phyloP scores from a whole-genome alignment of 768 basidiomycete species.

The Candolleomyces aberdarensis region DNA sequence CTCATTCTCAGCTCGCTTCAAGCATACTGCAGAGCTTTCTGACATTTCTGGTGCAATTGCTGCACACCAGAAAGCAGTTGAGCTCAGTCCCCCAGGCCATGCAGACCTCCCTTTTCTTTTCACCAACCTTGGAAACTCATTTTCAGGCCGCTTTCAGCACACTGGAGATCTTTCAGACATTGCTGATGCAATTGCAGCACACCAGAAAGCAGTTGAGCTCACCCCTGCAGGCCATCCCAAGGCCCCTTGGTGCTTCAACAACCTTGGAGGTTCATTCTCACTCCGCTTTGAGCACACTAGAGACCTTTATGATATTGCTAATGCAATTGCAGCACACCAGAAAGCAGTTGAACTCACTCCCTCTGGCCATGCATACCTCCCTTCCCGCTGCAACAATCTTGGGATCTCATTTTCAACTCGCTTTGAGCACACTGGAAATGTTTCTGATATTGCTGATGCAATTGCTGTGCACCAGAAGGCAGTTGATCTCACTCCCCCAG shows the following conservation, averaged over 20 bases:
- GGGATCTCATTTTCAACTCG: conserved; percentile 10
- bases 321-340: no score
- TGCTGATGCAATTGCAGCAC: no score
- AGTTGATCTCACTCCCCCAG: conserved; percentile 9
- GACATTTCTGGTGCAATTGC: conserved; percentile 12
- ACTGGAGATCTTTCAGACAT: no score
- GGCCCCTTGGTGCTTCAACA: neutral
- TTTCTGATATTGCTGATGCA: conserved; percentile 8
- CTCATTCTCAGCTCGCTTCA: conserved; percentile 18
- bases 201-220: no score
- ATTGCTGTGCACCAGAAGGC: conserved; percentile 8
- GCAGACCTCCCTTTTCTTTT: neutral
- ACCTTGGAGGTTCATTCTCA: conserved; percentile 16
- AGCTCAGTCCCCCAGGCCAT: neutral
- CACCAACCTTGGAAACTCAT: no score
- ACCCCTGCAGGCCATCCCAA: neutral
- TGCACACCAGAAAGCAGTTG: no score
- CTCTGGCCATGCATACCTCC: conserved; percentile 3
- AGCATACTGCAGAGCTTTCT: conserved; percentile 11
- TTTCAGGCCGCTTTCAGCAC: no score
- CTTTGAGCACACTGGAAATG: conserved; percentile 7
- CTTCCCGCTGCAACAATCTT: conserved; percentile 4
- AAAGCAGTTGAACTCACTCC: neutral
- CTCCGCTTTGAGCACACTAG: neutral
- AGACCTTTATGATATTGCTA: conserved; percentile 5